Conservation (phyloP, 768 basidiomycete species). For the Suillus decipiens region DNA sequence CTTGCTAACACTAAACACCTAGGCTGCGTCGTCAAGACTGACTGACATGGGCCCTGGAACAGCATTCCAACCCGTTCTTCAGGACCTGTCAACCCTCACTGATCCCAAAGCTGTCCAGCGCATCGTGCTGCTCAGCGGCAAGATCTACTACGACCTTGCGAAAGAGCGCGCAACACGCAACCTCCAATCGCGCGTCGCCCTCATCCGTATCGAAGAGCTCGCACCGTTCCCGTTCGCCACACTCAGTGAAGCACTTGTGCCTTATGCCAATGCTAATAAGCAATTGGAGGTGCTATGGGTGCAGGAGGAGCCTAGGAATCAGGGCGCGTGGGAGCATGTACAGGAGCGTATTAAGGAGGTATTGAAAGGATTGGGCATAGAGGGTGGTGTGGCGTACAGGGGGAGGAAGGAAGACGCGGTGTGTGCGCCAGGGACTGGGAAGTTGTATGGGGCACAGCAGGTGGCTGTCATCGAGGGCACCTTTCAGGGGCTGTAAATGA, state of each 20-base stretch:
- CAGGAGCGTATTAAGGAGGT: conserved; percentile 54
- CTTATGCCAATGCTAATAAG: conserved; percentile 48
- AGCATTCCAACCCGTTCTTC: conserved; percentile 67
- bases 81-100: conserved; percentile 42
- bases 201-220: conserved; percentile 83
- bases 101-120: conserved; percentile 45
- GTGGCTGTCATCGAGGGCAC: conserved; percentile 56
- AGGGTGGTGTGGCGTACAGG: conserved; percentile 47
- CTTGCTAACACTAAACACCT: neutral
- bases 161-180: conserved; percentile 60
- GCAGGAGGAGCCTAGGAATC: conserved; percentile 89
- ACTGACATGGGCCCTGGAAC: conserved; percentile 60
- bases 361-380: conserved; percentile 40
- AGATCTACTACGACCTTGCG: conserved; percentile 85
- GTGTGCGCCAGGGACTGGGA: conserved; percentile 77
- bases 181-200: conserved; percentile 54
- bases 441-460: conserved; percentile 67
- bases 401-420: conserved; percentile 74
- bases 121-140: conserved; percentile 78
- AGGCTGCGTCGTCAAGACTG: conserved; percentile 77
- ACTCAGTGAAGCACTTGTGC: conserved; percentile 46
- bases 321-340: conserved; percentile 79
- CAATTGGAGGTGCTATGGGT: conserved; percentile 53
- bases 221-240: conserved; percentile 81
- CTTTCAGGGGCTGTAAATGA: conserved; percentile 46